phyloP scores from a whole-genome alignment of 179 eudicot species.

The Spergularia azorica region DNA sequence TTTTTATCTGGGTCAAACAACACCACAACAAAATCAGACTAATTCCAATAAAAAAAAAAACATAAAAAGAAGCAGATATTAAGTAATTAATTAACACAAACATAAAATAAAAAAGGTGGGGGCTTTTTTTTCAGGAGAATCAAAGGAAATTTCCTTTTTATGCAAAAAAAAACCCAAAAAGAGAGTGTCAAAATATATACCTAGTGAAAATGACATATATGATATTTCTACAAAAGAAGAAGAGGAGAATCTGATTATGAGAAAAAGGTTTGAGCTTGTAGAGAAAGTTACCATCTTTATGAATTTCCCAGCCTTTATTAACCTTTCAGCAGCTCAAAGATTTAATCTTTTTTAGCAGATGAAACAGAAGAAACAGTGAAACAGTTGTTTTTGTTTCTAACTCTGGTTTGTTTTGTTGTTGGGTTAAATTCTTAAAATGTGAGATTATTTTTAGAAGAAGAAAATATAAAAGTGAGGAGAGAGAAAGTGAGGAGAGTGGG shows the following conservation, averaged over 20 bases:
- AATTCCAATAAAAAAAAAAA: slow-evolving; percentile 19
- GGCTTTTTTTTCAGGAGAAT: slow-evolving; percentile 21
- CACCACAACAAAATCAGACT: slow-evolving; percentile 21
- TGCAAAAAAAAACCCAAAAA: slow-evolving; percentile 17
- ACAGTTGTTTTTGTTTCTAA: not conserved
- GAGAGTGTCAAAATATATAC: slow-evolving; percentile 29
- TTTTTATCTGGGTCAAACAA: slow-evolving; percentile 35
- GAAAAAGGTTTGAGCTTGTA: slow-evolving; percentile 10
- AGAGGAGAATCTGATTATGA: slow-evolving; percentile 27
- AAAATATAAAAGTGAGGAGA: not conserved
- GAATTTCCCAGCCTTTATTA: no score
- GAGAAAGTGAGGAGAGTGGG: not conserved
- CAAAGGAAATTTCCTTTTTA: slow-evolving; percentile 31
- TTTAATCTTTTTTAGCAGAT: slow-evolving; percentile 10
- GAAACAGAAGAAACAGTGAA: not conserved
- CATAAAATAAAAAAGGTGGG: slow-evolving; percentile 1
- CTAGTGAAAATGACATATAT: slow-evolving; percentile 40
- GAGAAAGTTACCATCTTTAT: slow-evolving; percentile 27
- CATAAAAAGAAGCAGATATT: not conserved
- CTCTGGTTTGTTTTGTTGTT: not conserved
- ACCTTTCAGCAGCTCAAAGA: slow-evolving; percentile 26
- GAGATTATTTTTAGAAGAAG: not conserved
- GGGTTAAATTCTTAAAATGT: not conserved
- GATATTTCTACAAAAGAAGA: not conserved
- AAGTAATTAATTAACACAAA: not conserved